Conservation (phyloP, 148 eudicot genomes). For the Mesembryanthemum crystallinum region DNA sequence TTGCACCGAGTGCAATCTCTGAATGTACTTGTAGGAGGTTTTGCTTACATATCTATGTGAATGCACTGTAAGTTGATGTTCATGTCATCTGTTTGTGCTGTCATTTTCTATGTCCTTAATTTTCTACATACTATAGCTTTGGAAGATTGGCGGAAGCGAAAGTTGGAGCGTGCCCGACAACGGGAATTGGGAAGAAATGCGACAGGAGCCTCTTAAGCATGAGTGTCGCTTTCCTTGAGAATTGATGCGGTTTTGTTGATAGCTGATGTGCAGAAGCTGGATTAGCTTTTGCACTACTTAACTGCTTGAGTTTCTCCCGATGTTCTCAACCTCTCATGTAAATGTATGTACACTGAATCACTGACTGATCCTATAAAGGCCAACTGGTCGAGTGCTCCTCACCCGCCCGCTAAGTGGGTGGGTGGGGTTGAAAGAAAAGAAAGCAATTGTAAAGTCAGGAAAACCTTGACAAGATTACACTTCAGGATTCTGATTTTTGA, state of each 20-base stretch:
- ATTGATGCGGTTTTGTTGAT: background rate
- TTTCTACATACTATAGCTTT: slow-evolving; percentile 46
- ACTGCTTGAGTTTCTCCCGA: background rate
- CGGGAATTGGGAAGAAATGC: slow-evolving; percentile 60
- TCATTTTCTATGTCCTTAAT: background rate
- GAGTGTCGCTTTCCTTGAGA: background rate
- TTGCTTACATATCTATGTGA: slow-evolving; percentile 1
- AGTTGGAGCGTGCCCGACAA: slow-evolving; percentile 87
- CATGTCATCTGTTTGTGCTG: background rate
- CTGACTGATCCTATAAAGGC: background rate
- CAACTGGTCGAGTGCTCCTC: background rate
- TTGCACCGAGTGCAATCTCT: background rate
- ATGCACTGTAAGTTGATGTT: background rate
- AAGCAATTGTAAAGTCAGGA: too few relatives aligned
- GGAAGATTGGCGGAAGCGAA: slow-evolving; percentile 91
- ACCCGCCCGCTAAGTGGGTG: slow-evolving; percentile 1
- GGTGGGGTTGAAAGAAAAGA: background rate
- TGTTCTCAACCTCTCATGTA: slow-evolving; percentile 4
- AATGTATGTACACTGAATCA: background rate
- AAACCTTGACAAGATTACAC: background rate
- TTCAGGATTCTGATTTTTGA: background rate
- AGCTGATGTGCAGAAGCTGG: slow-evolving; percentile 7
- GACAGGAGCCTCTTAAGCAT: slow-evolving; percentile 33
- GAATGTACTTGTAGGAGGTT: background rate
- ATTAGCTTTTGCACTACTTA: slow-evolving; percentile 1